These are phyloP conservation scores for Coleophoma eucalyptorum DNA, from an alignment of 2,329 filamentous ascomycete species.

Conservation along the genomic window DNA sequence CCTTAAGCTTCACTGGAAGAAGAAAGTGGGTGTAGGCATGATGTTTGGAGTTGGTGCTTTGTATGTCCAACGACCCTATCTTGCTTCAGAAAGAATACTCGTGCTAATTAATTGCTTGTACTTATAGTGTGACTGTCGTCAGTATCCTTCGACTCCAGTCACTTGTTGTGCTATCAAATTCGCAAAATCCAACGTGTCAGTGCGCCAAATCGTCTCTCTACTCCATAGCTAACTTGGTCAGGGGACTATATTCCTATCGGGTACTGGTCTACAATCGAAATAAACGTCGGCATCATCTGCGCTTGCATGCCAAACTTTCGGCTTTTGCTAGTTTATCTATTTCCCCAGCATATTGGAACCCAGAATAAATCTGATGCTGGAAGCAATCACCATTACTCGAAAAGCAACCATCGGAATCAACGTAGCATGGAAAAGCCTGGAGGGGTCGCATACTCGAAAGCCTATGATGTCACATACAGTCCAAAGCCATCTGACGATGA, in stretches of 20 bases:
- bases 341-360: no score
- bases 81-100: neutral
- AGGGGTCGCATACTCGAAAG: no score
- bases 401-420: no score
- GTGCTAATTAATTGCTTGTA: neutral
- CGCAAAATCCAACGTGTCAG: neutral
- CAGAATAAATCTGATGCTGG: no score
- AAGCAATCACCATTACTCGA: no score
- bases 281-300: neutral
- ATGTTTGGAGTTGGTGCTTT: neutral
- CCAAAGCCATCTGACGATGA: no score
- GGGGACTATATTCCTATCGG: neutral
- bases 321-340: neutral
- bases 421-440: no score
- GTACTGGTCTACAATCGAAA: neutral
- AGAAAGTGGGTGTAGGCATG: neutral
- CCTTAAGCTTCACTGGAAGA: neutral
- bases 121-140: neutral
- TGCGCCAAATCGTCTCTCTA: neutral
- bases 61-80: neutral
- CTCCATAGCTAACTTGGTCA: neutral
- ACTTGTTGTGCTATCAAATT: neutral
- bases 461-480: no score
- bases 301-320: neutral
- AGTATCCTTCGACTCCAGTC: neutral